Conservation (phyloP, 179 eudicot genomes). For the Drosera spatulata region DNA sequence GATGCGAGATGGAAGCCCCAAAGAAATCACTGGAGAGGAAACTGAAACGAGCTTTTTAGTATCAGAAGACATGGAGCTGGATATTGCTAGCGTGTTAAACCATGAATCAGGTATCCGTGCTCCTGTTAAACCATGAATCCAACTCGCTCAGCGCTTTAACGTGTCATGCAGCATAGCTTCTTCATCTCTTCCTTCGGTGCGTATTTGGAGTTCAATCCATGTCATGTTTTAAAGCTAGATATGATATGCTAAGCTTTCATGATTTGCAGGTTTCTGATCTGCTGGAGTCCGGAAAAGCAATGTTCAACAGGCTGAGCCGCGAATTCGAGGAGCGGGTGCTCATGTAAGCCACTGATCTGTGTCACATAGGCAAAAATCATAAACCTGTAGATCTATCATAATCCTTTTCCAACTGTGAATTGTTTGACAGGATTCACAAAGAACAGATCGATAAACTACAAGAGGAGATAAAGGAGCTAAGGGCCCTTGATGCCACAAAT, state of each 20-base stretch:
- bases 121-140: not conserved
- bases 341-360: slow-evolving; percentile 28
- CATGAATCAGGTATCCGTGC: slow-evolving; percentile 53
- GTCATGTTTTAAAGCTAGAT: not conserved
- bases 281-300: slow-evolving; percentile 71
- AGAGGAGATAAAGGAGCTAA: slow-evolving; percentile 76
- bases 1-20: slow-evolving; percentile 25
- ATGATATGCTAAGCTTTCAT: slow-evolving; percentile 4
- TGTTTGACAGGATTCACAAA: slow-evolving; percentile 61
- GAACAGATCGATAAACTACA: slow-evolving; percentile 88
- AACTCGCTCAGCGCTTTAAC: no score
- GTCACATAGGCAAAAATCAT: not conserved
- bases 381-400: not conserved
- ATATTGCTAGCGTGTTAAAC: slow-evolving; percentile 52
- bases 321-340: slow-evolving; percentile 82
- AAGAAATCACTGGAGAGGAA: slow-evolving; percentile 37
- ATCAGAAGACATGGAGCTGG: slow-evolving; percentile 73
- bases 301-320: slow-evolving; percentile 47
- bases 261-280: slow-evolving; percentile 72
- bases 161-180: no score
- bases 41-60: slow-evolving; percentile 32
- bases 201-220: not conserved
- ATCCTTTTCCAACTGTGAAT: slow-evolving; percentile 4
- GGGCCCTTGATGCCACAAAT: slow-evolving; percentile 62
- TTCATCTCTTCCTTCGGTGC: not conserved